Evolutionary conservation across 495 filamentous ascomycete species (phyloP), one percentile per base, ranked within the genome.

Genomic region (Talaromyces nanjingensis): DNA sequence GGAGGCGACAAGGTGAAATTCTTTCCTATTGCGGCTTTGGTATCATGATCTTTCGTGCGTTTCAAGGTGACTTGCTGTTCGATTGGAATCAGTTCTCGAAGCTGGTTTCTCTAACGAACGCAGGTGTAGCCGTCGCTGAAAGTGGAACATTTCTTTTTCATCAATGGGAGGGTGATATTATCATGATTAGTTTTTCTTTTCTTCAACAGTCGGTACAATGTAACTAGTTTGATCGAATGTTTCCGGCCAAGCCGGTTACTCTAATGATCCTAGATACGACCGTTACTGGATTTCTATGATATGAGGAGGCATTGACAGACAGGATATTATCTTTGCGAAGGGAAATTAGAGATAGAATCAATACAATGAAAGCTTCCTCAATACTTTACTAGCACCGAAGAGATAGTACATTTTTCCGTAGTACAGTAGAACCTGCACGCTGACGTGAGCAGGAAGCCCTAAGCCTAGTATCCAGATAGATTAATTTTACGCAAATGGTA

Each of bases 171-270:
- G 11, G 4, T 14, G 22, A 16, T 25, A 22, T 11, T 27, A 56
- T 27, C 22, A 37, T 37, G 56, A 59, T 37, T 24, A 4, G 6
- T 33, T 34, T 33, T 58, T 20, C 29, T 37, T 59, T 37, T 59
- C 31, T 59, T 59, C 16, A 16, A 37, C 8, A 31, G 16, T 33
- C 31, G 14, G 14, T 37, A 33, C 20, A 33, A 59, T 59, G 56
- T 37, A 59, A 34, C 31, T 59, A 37, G 56, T 59, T 25, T 59
- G 56, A 20, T 59, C 31, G 31, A 59, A 37, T 33, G 56, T 59
- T 20, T 59, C 56, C 56, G 16, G 27, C 31, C n/a, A 37, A 37
- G 56, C 56, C 34, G 56, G 56, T 25, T 25, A 59, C 56, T 59
- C 31, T 59, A 55, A 33, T 8, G 31, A 59, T 59, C 56, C 56